Conservation (phyloP, 1,284 basidiomycete genomes). For the Volvariella surrecta region DNA sequence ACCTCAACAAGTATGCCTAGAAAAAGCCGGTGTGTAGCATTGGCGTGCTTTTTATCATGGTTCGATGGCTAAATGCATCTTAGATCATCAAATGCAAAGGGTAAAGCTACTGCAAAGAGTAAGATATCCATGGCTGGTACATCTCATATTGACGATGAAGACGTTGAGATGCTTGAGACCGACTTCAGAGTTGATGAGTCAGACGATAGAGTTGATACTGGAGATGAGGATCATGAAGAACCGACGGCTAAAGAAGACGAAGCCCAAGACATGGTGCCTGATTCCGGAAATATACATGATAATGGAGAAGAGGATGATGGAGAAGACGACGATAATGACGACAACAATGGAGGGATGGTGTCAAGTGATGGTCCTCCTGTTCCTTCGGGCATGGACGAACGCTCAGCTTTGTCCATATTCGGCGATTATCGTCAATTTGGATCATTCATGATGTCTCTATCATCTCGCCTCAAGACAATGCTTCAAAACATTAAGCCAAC, state of each 20-base stretch:
- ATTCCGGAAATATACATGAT: slow-evolving; percentile 23
- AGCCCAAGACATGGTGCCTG: slow-evolving; percentile 14
- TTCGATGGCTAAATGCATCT: slow-evolving; percentile 8
- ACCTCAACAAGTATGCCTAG: slow-evolving; percentile 53
- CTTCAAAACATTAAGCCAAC: slow-evolving; percentile 82
- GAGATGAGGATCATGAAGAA: slow-evolving; percentile 5
- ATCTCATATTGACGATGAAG: slow-evolving; percentile 57
- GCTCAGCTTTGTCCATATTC: slow-evolving; percentile 73
- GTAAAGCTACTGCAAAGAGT: slow-evolving; percentile 52
- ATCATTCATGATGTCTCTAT: slow-evolving; percentile 84
- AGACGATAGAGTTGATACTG: slow-evolving; percentile 24
- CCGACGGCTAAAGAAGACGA: slow-evolving; percentile 19
- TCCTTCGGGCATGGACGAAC: slow-evolving; percentile 61
- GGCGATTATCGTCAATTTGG: slow-evolving; percentile 82
- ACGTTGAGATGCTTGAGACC: slow-evolving; percentile 68
- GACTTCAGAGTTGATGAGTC: slow-evolving; percentile 36
- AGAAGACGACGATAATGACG: slow-evolving; percentile 26
- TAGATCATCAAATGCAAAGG: slow-evolving; percentile 45
- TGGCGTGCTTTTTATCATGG: slow-evolving; percentile 7
- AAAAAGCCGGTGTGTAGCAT: slow-evolving; percentile 57
- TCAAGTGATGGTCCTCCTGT: slow-evolving; percentile 36
- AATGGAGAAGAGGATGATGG: slow-evolving; percentile 40
- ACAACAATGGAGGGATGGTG: slow-evolving; percentile 25
- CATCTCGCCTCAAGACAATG: slow-evolving; percentile 84
- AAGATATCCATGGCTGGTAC: slow-evolving; percentile 54